Conservation (phyloP, 352 stramenopile species). For the Phytopythium cucurbitacearum region DNA sequence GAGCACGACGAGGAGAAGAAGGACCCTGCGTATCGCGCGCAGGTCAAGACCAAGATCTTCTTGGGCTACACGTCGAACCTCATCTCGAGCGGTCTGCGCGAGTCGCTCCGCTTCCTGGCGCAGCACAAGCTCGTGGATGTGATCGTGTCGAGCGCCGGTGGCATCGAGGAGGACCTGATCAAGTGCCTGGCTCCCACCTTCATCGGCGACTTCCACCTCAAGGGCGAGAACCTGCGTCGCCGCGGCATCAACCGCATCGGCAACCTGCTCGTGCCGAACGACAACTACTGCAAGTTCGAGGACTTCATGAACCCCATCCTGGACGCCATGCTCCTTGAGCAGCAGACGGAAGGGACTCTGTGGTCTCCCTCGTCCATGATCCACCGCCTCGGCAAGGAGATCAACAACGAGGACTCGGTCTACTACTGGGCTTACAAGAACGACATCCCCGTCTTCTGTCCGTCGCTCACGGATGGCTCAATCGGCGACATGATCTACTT, state of each 20-base stretch:
- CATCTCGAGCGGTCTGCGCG: constrained; percentile 97
- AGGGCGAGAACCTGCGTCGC: constrained; percentile 88
- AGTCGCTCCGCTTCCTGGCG: constrained; percentile 97
- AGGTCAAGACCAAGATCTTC: constrained; percentile 97
- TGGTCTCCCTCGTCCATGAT: constrained; percentile 99
- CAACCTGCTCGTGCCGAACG: constrained; percentile 99
- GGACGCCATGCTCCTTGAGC: constrained; percentile 97
- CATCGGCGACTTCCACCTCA: constrained; percentile 97
- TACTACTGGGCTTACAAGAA: constrained; percentile 99
- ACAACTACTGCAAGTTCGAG: constrained; percentile 99
- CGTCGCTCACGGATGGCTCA: constrained; percentile 98
- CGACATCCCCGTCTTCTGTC: constrained; percentile 99
- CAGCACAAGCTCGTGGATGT: constrained; percentile 99
- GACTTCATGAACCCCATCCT: constrained; percentile 97
- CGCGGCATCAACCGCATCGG: constrained; percentile 99
- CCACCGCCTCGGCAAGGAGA: constrained; percentile 94
- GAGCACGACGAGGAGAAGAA: constrained; percentile 91
- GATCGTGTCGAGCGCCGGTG: constrained; percentile 92
- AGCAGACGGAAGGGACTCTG: constrained; percentile 86
- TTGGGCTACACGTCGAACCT: constrained; percentile 99
- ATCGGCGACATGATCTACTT: constrained; percentile 99
- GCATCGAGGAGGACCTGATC: constrained; percentile 99
- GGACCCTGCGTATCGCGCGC: constrained; percentile 70
- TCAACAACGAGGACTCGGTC: constrained; percentile 97
- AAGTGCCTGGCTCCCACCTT: constrained; percentile 99